Base-by-base conservation (phyloP, 2,329 filamentous ascomycete species). In the Elsinoe ampelina region DNA sequence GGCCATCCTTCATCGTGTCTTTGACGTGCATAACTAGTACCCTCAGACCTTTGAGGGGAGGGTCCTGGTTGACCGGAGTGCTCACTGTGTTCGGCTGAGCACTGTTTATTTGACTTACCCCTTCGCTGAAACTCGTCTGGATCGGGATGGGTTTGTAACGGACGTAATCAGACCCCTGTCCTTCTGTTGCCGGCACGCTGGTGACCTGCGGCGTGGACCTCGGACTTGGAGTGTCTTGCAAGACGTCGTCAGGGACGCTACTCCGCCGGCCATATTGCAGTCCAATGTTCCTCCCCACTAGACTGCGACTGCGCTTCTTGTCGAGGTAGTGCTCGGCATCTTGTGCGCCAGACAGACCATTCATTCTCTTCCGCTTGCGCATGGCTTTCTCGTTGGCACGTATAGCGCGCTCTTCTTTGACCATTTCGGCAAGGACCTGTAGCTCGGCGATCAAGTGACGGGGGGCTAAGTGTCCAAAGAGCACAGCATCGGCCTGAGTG, bases 11-110 rank as follows among this genome's bases (percentile, higher is more conserved):
- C 57, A 96, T 73, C 19, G 80, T 85, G 62, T 97, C 92, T 69
- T 98, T 98, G 66, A 97, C 81, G 67, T 98, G 93, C 36, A 97
- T 97, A 57, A 97, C 82, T 51, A 96, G 84, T 1, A 98, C 76
- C 61, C 83, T 86, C 26, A 97, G 68, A 0, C 89, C 90, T 54
- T 77, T 75, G 3, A 98, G 75, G 5, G 84, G 83, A 50, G 66
- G 67, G 5, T 59, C 55, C 30, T 38, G 48, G 15, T 38, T 15
- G 11, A 30, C 45, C 22, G 45, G 13, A 8, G 45, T 30, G 11
- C n/a, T 22, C 15, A 50, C 19, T 20, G 30, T 26, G 19, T 10
- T 12, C 19, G 26, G 26, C 26, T 41, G n/a, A 41, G n/a, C 38
- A 19, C 38, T 19, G 38, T 41, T n/a, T 5, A n/a, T 39, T n/a